Evolutionary conservation across 139 green algal genomes (phyloP).

Genomic region (Medakamo hakoo): DNA sequence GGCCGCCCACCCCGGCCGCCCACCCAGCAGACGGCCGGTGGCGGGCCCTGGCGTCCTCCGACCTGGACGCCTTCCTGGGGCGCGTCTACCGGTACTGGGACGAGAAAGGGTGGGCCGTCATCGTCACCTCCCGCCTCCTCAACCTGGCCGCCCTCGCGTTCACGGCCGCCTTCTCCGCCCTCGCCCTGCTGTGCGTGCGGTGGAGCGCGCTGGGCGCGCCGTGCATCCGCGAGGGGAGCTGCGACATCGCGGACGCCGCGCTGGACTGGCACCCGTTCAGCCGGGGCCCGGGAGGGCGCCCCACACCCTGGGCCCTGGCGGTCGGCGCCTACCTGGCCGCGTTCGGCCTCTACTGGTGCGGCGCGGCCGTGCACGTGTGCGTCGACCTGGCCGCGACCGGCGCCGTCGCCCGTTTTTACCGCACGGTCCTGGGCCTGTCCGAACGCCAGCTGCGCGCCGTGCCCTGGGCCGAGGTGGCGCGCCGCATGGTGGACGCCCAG

Average conservation of each 20-base stretch:
- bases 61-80: constrained; percentile 73
- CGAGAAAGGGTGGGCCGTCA: constrained; percentile 50
- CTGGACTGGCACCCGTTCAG: not conserved
- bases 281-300: no score
- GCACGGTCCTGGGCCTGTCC: constrained; percentile 48
- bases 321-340: not conserved
- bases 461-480: constrained; percentile 73
- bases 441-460: constrained; percentile 49
- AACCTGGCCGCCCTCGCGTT: constrained; percentile 82
- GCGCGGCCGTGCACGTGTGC: constrained; percentile 28
- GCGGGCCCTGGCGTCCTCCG: constrained; percentile 23
- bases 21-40: no score
- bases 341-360: constrained; percentile 31
- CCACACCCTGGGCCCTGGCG: constrained; percentile 2
- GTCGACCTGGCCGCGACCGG: constrained; percentile 31
- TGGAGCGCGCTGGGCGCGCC: constrained; percentile 45
- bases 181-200: constrained; percentile 78
- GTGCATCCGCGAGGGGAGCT: constrained; percentile 31
- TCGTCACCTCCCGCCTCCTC: constrained; percentile 45
- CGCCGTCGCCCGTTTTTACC: constrained; percentile 46
- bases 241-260: constrained; percentile 30
- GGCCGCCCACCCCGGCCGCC: no score
- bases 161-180: constrained; percentile 64
- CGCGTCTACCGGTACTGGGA: constrained; percentile 72
- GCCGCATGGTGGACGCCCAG: constrained; percentile 48